phyloP scores from a whole-genome alignment of 2,329 filamentous ascomycete species.

The Clarireedia homoeocarpa region DNA sequence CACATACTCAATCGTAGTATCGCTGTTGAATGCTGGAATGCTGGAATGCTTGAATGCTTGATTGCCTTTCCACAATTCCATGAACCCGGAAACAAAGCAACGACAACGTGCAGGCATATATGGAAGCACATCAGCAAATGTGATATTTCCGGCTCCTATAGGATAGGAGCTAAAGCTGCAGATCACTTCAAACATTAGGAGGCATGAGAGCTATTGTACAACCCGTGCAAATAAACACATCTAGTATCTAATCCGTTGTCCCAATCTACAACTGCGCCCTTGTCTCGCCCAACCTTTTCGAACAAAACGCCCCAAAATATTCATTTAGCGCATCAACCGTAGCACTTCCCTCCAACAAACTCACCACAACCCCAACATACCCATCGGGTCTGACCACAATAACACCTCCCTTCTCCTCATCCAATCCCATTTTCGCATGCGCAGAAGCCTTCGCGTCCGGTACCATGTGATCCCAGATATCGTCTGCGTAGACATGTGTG shows the following conservation, averaged over 20 bases:
- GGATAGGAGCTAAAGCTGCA: too few species aligned
- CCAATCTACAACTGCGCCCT: slow-evolving; percentile 33
- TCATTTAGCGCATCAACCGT: slow-evolving; percentile 76
- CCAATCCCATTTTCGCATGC: slow-evolving; percentile 80
- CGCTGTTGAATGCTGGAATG: too few species aligned
- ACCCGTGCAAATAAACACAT: neutral
- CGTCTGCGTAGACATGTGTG: slow-evolving; percentile 80
- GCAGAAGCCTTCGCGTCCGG: slow-evolving; percentile 64
- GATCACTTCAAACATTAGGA: too few species aligned
- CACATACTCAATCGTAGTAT: neutral
- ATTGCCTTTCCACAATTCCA: too few species aligned
- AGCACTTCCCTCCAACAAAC: slow-evolving; percentile 65
- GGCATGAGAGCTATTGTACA: too few species aligned
- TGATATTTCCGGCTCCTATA: too few species aligned
- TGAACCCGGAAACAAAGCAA: too few species aligned
- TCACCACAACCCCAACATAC: slow-evolving; percentile 71
- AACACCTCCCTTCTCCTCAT: slow-evolving; percentile 65
- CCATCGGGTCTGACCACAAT: slow-evolving; percentile 82
- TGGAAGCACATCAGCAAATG: too few species aligned
- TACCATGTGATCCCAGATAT: slow-evolving; percentile 64
- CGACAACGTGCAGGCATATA: too few species aligned
- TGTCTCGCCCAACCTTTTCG: slow-evolving; percentile 45
- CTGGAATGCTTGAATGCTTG: neutral
- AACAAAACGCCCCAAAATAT: slow-evolving; percentile 70
- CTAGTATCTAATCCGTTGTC: neutral